Conservation (phyloP, 257 asterid species). For the Solanum tarapatanum region DNA sequence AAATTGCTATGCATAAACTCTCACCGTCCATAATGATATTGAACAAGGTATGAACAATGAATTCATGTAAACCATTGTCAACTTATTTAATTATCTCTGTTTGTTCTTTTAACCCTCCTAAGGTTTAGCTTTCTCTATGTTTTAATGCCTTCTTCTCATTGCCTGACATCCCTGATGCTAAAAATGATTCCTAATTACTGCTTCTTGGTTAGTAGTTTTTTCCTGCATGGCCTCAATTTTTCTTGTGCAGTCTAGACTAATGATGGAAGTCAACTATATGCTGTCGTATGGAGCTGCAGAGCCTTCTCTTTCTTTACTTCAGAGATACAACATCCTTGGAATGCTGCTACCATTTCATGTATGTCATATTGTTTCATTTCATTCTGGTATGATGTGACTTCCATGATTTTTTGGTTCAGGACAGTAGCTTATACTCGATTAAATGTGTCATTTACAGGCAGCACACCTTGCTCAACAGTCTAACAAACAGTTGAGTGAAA, state of each 20-base stretch:
- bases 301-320: conserved; percentile 66
- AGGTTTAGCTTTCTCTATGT: neutral
- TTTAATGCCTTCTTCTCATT: neutral
- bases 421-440: neutral
- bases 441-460: conserved; percentile 36
- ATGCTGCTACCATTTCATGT: conserved; percentile 80
- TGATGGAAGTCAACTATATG: conserved; percentile 77
- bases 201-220: neutral
- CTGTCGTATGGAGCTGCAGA: conserved; percentile 94
- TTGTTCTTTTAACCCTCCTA: neutral
- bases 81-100: neutral
- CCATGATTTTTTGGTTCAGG: neutral
- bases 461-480: conserved; percentile 53
- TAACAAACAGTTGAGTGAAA: conserved; percentile 18
- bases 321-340: conserved; percentile 56
- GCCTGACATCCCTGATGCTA: neutral
- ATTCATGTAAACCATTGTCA: neutral
- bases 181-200: neutral
- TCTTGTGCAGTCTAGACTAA: conserved; percentile 53
- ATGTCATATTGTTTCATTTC: conserved; percentile 15
- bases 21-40: conserved; percentile 42
- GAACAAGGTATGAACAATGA: conserved; percentile 29
- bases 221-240: neutral
- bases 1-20: conserved; percentile 49
- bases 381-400: neutral